Base-by-base conservation (phyloP, 179 eudicot species). In the Actinidia arguta region DNA sequence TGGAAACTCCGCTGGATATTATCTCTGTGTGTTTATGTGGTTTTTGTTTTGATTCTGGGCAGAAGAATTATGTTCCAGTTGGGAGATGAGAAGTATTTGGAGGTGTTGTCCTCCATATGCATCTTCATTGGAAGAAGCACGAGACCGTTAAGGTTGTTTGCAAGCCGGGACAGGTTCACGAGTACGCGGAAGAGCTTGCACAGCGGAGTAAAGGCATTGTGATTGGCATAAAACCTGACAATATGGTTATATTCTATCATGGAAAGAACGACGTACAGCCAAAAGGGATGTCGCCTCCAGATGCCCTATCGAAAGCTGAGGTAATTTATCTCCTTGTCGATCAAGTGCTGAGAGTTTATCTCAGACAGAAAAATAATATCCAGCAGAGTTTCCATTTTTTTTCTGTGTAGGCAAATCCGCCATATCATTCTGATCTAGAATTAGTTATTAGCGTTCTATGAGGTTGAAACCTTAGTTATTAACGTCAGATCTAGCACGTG, bases 11-110 rank as follows among this genome's bases (percentile, higher is more conserved):
- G 62, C 20, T 3, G 48, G 46, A 69, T 44, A 51, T 61, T 47
- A 73, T 24, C 73, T 72, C 51, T 22, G n/a, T 67, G 22, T 78
- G n/a, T n/a, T n/a, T n/a, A n/a, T n/a, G n/a, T n/a, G n/a, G n/a
- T n/a, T n/a, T n/a, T n/a, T n/a, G n/a, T n/a, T n/a, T n/a, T n/a
- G n/a, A n/a, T n/a, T n/a, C n/a, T n/a, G n/a, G n/a, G n/a, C n/a
- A n/a, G n/a, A n/a, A 96, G 88, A 84, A 93, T 85, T 96, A 96
- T 85, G 99, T 96, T 78, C 98, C 96, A 46, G 98, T 96, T 55
- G 99, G 99, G 75, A 92, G 99, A 80, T 87, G 99, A 80, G 99
- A 98, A 78, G 97, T 96, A 85, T 96, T 95, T 88, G 99, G 99
- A 81, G 98, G 98, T 54, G 98, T 96, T 87, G 98, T 96, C 78